These are phyloP conservation scores for Dioscorea cayenensis DNA, from an alignment of 116 monocot genomes.

Conservation along the genomic window DNA sequence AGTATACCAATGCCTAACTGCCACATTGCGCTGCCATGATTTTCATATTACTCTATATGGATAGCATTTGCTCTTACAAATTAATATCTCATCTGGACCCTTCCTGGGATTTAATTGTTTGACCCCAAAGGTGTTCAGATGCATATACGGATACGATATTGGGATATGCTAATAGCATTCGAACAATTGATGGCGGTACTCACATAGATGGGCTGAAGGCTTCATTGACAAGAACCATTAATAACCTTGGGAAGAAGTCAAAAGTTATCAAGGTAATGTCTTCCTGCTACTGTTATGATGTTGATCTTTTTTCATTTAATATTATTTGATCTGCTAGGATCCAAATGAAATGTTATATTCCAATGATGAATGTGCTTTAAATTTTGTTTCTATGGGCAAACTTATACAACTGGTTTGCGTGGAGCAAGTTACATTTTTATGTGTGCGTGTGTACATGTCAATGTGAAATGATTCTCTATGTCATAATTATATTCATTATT, in stretches of 20 bases:
- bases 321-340: too few species aligned
- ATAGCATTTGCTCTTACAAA: neutral
- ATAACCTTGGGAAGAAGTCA: constrained; percentile 84
- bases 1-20: too few species aligned
- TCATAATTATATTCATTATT: too few species aligned
- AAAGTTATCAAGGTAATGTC: constrained; percentile 69
- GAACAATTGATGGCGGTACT: constrained; percentile 94
- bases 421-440: too few species aligned
- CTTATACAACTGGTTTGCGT: too few species aligned
- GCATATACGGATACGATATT: constrained; percentile 91
- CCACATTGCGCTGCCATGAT: too few species aligned
- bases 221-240: constrained; percentile 87
- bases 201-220: constrained; percentile 97
- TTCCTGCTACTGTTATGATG: neutral
- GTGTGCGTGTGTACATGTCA: too few species aligned
- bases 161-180: constrained; percentile 98
- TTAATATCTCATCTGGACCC: neutral
- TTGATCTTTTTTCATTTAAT: neutral
- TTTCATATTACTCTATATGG: too few species aligned
- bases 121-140: constrained; percentile 75
- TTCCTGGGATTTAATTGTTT: constrained; percentile 3
- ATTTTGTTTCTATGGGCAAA: too few species aligned
- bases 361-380: too few species aligned
- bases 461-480: too few species aligned
- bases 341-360: too few species aligned